A percentile compares a stretch with the other conserved stretches of the same genome.
Conservation (phyloP, 495 filamentous ascomycete genomes). For the Chlorociboria aeruginascens region DNA sequence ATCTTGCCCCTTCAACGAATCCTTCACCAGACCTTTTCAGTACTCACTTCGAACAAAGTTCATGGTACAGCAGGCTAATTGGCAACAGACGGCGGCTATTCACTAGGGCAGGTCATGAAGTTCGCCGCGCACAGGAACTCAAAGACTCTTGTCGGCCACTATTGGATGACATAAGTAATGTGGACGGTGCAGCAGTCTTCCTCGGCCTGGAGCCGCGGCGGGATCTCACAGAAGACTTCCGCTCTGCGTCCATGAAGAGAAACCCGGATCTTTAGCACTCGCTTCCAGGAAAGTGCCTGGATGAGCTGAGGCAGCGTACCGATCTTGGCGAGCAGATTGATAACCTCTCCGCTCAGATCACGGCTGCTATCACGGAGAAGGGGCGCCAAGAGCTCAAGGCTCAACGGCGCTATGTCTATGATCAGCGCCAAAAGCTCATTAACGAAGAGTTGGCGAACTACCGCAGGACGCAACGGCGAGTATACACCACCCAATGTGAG, state of each 20-base stretch:
- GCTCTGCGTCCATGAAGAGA: slow-evolving; percentile 10
- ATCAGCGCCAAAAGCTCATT: slow-evolving; percentile 8
- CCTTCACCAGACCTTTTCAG: too few relatives aligned
- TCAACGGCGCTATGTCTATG: neutral
- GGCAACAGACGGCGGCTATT: slow-evolving; percentile 12
- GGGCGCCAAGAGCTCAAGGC: slow-evolving; percentile 4
- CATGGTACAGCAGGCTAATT: slow-evolving; percentile 6
- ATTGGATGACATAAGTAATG: slow-evolving; percentile 14
- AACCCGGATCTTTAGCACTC: slow-evolving; percentile 14
- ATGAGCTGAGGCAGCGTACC: slow-evolving; percentile 10
- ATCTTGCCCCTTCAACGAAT: too few relatives aligned
- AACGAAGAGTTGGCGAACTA: slow-evolving; percentile 11
- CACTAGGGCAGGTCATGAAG: slow-evolving; percentile 14
- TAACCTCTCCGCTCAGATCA: slow-evolving; percentile 4
- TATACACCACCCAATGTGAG: slow-evolving; percentile 8
- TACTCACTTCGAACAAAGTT: neutral
- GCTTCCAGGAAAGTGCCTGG: slow-evolving; percentile 9
- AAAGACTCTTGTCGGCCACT: neutral
- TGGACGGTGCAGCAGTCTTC: slow-evolving; percentile 13
- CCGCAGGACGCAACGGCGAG: slow-evolving; percentile 6
- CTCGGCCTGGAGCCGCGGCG: slow-evolving; percentile 8
- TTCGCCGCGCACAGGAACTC: slow-evolving; percentile 15
- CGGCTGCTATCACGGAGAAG: neutral
- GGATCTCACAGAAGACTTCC: slow-evolving; percentile 16
- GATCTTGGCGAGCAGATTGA: slow-evolving; percentile 9